Percentiles rank a stretch among this genome's conserved stretches.
These are phyloP conservation scores for Boletus coccyginus DNA, from an alignment of 768 basidiomycete species.

Conservation along the genomic window DNA sequence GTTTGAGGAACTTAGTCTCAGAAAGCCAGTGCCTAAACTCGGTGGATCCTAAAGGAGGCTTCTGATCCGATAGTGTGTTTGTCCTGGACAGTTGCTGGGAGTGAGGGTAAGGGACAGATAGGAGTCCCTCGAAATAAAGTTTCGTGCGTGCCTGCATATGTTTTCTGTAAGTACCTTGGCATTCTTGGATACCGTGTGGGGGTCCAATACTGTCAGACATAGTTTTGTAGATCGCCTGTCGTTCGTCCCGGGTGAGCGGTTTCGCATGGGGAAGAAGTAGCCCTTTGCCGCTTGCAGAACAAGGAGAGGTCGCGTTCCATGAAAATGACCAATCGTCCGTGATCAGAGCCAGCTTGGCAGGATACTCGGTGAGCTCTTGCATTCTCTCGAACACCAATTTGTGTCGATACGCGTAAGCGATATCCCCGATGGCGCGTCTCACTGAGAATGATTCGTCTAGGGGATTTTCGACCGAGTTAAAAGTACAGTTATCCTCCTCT, in stretches of 20 bases:
- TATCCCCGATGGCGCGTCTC: slow-evolving; percentile 27
- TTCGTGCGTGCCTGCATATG: slow-evolving; percentile 49
- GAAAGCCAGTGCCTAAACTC: slow-evolving; percentile 34
- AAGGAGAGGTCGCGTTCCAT: slow-evolving; percentile 19
- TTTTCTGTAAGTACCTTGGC: slow-evolving; percentile 48
- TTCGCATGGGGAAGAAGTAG: slow-evolving; percentile 20
- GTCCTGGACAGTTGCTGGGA: slow-evolving; percentile 12
- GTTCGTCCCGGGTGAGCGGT: slow-evolving; percentile 43
- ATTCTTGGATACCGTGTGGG: slow-evolving; percentile 46
- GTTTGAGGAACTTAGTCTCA: slow-evolving; percentile 26
- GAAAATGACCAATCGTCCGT: slow-evolving; percentile 8
- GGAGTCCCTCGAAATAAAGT: slow-evolving; percentile 46
- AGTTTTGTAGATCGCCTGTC: slow-evolving; percentile 48
- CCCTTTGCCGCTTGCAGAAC: slow-evolving; percentile 15
- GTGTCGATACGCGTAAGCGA: slow-evolving; percentile 27
- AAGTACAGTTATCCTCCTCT: slow-evolving; percentile 6
- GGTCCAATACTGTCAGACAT: slow-evolving; percentile 49
- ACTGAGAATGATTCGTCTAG: slow-evolving; percentile 28
- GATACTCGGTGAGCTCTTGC: slow-evolving; percentile 22
- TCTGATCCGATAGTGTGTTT: slow-evolving; percentile 9
- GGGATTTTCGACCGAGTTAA: slow-evolving; percentile 19
- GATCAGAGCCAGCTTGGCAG: slow-evolving; percentile 4
- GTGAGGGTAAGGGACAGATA: slow-evolving; percentile 17
- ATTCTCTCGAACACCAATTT: slow-evolving; percentile 26
- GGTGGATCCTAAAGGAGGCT: slow-evolving; percentile 14